Percentiles rank a stretch among this genome's conserved stretches.
Evolutionary conservation across 2,329 filamentous ascomycete genomes (phyloP).

Genomic region (Myotisia sp.): DNA sequence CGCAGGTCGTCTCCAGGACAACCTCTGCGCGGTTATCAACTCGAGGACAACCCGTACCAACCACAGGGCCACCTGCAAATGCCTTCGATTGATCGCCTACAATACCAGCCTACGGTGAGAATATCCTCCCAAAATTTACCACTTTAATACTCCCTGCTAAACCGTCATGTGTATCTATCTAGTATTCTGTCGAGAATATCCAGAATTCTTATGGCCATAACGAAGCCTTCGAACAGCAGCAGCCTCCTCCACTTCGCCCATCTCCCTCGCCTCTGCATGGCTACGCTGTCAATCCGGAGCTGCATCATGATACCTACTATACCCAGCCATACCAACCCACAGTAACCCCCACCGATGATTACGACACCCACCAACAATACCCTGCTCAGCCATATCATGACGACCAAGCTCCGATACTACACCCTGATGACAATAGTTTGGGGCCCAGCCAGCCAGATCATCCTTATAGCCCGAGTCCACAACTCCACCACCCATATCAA

Average conservation of each 20-base stretch:
- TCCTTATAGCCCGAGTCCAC: slow-evolving; percentile 46
- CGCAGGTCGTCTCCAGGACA: slow-evolving; percentile 63
- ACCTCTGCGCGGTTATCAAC: slow-evolving; percentile 62
- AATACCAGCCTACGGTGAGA: slow-evolving; percentile 72
- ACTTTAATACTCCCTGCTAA: not conserved
- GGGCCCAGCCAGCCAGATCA: slow-evolving; percentile 36
- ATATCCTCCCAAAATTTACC: not conserved
- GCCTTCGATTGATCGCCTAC: slow-evolving; percentile 58
- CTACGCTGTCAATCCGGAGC: slow-evolving; percentile 66
- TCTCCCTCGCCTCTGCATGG: slow-evolving; percentile 45
- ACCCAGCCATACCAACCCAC: slow-evolving; percentile 66
- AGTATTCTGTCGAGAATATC: slow-evolving; percentile 60
- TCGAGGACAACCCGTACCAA: slow-evolving; percentile 62
- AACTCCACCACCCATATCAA: slow-evolving; percentile 27
- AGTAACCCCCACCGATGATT: slow-evolving; percentile 40
- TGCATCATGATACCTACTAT: slow-evolving; percentile 78
- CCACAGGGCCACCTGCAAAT: slow-evolving; percentile 50
- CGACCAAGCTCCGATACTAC: slow-evolving; percentile 63
- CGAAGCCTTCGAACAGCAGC: slow-evolving; percentile 42
- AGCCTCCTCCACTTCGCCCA: slow-evolving; percentile 16
- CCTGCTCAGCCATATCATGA: slow-evolving; percentile 48
- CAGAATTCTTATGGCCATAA: slow-evolving; percentile 48
- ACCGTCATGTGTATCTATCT: slow-evolving; percentile 4
- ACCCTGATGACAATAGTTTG: slow-evolving; percentile 44
- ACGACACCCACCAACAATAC: slow-evolving; percentile 42